These are phyloP conservation scores for Rhizoclosmatium sp. DNA, from an alignment of 192 early-diverging fungal species.

Conservation along the genomic window DNA sequence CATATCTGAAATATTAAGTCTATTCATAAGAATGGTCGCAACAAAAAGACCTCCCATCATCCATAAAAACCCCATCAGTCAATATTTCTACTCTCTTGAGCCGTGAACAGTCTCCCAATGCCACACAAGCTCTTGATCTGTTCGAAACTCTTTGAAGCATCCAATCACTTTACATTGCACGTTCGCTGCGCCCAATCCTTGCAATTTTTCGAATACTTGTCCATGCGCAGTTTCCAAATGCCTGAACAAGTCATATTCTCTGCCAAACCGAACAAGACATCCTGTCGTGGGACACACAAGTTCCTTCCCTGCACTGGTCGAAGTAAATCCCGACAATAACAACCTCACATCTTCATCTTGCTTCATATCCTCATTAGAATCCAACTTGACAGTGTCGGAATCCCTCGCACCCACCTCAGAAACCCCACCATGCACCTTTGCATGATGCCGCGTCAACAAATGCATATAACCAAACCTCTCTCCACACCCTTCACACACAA, in stretches of 20 bases:
- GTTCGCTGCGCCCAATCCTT: background rate
- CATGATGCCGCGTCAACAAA: too few species aligned
- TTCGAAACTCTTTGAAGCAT: background rate
- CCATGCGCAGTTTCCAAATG: background rate
- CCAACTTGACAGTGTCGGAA: too few species aligned
- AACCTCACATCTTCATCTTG: too few species aligned
- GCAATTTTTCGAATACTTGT: too few species aligned
- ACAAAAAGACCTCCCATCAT: background rate
- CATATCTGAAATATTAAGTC: too few species aligned
- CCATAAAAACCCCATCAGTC: background rate
- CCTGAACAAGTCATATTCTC: constrained; percentile 7
- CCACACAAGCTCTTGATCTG: background rate
- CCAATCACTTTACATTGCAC: background rate
- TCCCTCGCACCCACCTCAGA: too few species aligned
- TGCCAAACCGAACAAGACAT: background rate
- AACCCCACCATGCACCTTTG: too few species aligned
- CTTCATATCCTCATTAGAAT: too few species aligned
- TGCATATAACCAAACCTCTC: too few species aligned
- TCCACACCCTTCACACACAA: too few species aligned
- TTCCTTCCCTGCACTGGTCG: background rate
- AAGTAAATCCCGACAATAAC: background rate
- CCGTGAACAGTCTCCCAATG: background rate
- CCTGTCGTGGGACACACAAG: background rate
- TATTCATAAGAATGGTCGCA: background rate
- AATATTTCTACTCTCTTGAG: too few species aligned